phyloP scores from a whole-genome alignment of 2,329 filamentous ascomycete genomes.

The Lasiodiplodia sp. region DNA sequence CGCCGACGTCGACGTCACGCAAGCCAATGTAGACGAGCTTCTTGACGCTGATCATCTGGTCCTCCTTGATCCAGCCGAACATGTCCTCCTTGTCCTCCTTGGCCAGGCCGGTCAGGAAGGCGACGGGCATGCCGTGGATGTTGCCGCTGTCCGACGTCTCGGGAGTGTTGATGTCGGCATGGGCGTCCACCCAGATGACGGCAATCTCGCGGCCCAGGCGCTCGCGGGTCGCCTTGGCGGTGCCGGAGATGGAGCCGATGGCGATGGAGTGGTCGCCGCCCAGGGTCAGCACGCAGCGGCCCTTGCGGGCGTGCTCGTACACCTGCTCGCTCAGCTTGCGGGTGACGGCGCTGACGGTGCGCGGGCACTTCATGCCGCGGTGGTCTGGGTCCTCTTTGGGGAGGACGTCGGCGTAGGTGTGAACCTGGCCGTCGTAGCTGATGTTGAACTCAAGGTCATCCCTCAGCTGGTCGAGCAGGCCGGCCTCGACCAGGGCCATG shows the following conservation, averaged over 20 bases:
- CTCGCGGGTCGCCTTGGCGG: conserved; percentile 85
- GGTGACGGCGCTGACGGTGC: conserved; percentile 85
- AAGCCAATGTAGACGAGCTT: conserved; percentile 98
- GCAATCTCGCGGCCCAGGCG: conserved; percentile 82
- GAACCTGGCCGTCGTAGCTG: conserved; percentile 81
- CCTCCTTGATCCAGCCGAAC: conserved; percentile 87
- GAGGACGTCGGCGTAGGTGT: conserved; percentile 79
- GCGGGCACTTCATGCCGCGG: conserved; percentile 94
- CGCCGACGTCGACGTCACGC: conserved; percentile 87
- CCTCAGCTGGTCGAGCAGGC: conserved; percentile 82
- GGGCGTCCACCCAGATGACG: conserved; percentile 98
- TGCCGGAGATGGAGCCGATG: conserved; percentile 89
- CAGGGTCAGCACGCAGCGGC: conserved; percentile 88
- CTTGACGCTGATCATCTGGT: conserved; percentile 72
- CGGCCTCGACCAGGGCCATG: conserved; percentile 84
- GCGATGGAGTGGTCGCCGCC: conserved; percentile 97
- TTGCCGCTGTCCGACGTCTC: conserved; percentile 90
- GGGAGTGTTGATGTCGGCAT: conserved; percentile 96
- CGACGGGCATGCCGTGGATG: conserved; percentile 97
- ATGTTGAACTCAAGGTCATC: conserved; percentile 89
- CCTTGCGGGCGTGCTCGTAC: conserved; percentile 82
- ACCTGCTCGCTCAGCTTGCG: conserved; percentile 81
- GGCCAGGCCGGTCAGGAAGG: conserved; percentile 87
- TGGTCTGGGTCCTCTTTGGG: conserved; percentile 77
- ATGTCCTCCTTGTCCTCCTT: conserved; percentile 76